Conservation (phyloP, 2,329 filamentous ascomycete genomes). For the Fusarium avenaceum region DNA sequence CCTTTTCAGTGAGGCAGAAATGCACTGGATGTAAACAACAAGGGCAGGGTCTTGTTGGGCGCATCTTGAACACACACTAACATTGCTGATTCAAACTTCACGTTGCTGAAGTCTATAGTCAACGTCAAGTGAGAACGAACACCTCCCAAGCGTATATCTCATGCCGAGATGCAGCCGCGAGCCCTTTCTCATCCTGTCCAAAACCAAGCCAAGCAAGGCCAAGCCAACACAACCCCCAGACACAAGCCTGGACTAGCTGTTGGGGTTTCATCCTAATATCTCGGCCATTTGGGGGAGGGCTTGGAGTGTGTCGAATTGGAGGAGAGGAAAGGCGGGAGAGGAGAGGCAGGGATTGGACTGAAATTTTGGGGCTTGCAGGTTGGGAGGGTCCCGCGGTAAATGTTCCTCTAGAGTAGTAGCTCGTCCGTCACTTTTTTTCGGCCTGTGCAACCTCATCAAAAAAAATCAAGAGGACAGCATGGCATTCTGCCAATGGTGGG, state of each 20-base stretch:
- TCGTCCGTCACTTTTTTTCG: slow-evolving; percentile 15
- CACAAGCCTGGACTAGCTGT: slow-evolving; percentile 24
- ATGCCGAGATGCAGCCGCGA: slow-evolving; percentile 27
- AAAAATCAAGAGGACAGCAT: slow-evolving; percentile 27
- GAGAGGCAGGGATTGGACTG: slow-evolving; percentile 29
- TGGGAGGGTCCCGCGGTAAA: slow-evolving; percentile 40
- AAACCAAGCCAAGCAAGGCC: slow-evolving; percentile 5
- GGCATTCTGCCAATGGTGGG: slow-evolving; percentile 2
- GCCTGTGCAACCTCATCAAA: slow-evolving; percentile 40
- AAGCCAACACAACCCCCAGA: slow-evolving; percentile 34
- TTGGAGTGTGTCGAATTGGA: slow-evolving; percentile 39
- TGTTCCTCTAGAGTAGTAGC: slow-evolving; percentile 35
- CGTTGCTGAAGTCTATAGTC: background rate
- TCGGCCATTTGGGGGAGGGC: slow-evolving; percentile 38
- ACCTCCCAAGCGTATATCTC: slow-evolving; percentile 13
- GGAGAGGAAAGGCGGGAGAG: slow-evolving; percentile 21
- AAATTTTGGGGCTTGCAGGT: slow-evolving; percentile 44
- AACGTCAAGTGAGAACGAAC: slow-evolving; percentile 11
- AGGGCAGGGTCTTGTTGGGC: background rate
- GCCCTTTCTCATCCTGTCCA: slow-evolving; percentile 16
- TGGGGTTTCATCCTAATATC: slow-evolving; percentile 31
- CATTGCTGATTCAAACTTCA: slow-evolving; percentile 10
- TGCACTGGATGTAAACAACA: slow-evolving; percentile 8
- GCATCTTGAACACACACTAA: slow-evolving; percentile 14
- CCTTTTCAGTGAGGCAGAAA: background rate